phyloP scores from a whole-genome alignment of 169 alveolate genomes.

The Cryptosporidium ubiquitum region DNA sequence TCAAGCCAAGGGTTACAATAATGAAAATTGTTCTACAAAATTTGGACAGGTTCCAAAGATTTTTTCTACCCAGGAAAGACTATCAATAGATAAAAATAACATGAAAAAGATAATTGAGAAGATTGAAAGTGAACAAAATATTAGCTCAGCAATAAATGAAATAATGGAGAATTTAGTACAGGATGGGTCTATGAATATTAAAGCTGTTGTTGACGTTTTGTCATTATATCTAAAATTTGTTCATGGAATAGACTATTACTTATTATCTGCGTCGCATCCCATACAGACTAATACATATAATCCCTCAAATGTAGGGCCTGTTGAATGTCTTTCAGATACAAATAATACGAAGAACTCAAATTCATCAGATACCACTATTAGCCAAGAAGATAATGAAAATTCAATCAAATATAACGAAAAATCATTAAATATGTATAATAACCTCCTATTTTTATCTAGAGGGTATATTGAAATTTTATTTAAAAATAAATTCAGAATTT shows the following conservation, averaged over 20 bases:
- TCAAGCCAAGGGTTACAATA: constrained; percentile 28
- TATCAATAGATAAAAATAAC: constrained; percentile 1
- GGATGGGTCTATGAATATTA: background rate
- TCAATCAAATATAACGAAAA: background rate
- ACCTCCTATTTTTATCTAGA: constrained; percentile 17
- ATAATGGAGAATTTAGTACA: background rate
- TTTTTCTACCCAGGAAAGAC: constrained; percentile 37
- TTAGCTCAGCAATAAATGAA: background rate
- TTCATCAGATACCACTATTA: background rate
- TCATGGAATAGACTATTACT: constrained; percentile 62
- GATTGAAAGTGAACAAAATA: constrained; percentile 32
- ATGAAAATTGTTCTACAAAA: background rate
- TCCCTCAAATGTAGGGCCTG: background rate
- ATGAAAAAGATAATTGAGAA: constrained; percentile 46
- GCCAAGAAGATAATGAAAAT: too few relatives aligned
- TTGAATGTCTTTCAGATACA: background rate
- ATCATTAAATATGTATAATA: background rate
- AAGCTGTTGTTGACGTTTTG: constrained; percentile 9
- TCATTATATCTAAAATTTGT: constrained; percentile 37
- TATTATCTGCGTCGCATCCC: background rate
- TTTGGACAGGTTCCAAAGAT: constrained; percentile 14
- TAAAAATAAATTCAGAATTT: constrained; percentile 22
- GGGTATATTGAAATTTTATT: constrained; percentile 28
- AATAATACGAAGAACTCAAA: background rate
- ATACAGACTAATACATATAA: background rate